Evolutionary conservation across 805 yeast genomes (phyloP).

Genomic region (Isabelozyma pseudorhagii): DNA sequence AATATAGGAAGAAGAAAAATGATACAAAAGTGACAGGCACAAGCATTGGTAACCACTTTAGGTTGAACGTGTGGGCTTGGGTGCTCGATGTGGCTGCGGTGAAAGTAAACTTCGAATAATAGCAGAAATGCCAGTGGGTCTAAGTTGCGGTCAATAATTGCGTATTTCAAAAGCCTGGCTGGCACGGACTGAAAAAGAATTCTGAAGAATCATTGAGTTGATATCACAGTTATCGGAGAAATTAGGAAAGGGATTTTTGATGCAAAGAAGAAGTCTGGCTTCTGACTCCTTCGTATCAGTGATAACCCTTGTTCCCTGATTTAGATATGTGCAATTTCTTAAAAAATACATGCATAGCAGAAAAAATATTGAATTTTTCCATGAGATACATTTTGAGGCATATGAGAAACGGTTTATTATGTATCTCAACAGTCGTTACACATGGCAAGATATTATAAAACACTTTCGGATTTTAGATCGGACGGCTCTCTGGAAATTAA

Average conservation of each 20-base stretch:
- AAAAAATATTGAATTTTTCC: background rate
- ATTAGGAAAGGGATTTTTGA: background rate
- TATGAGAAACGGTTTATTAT: background rate
- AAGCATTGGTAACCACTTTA: too few relatives aligned
- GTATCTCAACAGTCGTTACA: background rate
- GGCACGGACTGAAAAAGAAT: too few relatives aligned
- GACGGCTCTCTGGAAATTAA: background rate
- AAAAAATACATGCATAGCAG: background rate
- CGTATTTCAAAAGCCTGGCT: too few relatives aligned
- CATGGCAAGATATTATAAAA: too few relatives aligned
- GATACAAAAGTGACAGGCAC: background rate
- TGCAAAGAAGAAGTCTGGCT: too few relatives aligned
- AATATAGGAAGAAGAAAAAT: too few relatives aligned
- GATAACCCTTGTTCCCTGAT: background rate
- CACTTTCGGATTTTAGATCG: too few relatives aligned
- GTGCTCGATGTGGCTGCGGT: background rate
- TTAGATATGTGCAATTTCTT: background rate
- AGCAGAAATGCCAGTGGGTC: too few relatives aligned
- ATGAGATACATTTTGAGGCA: background rate
- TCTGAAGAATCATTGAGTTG: background rate
- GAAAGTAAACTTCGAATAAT: too few relatives aligned
- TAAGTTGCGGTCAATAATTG: too few relatives aligned
- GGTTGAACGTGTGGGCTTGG: too few relatives aligned
- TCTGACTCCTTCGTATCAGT: background rate
- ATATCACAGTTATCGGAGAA: background rate